Conservation (phyloP, 208 protist species). For the Leishmania turanica region DNA sequence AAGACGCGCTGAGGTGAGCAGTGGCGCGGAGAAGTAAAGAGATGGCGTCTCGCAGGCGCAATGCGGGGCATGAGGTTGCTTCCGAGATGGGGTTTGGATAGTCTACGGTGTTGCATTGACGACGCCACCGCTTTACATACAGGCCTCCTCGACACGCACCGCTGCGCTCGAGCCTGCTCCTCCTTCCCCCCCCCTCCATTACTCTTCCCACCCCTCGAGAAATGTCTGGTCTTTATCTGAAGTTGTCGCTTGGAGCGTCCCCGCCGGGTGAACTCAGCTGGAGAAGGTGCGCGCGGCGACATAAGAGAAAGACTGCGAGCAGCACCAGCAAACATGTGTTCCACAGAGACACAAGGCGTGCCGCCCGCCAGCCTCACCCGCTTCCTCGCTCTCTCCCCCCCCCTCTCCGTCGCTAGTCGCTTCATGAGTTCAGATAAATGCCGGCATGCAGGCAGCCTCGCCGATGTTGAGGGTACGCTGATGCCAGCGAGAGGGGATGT, state of each 20-base stretch:
- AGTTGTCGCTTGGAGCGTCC: background rate
- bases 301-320: background rate
- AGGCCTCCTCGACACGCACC: background rate
- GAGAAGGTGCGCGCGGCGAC: background rate
- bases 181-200: background rate
- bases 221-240: background rate
- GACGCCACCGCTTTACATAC: background rate
- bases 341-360: background rate
- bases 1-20: background rate
- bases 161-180: background rate
- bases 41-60: background rate
- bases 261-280: background rate
- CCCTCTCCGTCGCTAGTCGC: background rate
- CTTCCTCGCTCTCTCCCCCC: background rate
- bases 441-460: constrained; percentile 57
- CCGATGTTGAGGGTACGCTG: constrained; percentile 62
- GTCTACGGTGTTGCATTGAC: background rate
- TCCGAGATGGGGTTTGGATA: background rate
- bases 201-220: background rate
- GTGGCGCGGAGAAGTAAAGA: background rate
- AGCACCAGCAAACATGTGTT: background rate
- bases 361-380: background rate
- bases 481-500: constrained; percentile 48
- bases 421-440: constrained; percentile 27
- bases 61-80: background rate